Base-by-base conservation (phyloP, 2,329 filamentous ascomycete species). In the Aspergillus felis region DNA sequence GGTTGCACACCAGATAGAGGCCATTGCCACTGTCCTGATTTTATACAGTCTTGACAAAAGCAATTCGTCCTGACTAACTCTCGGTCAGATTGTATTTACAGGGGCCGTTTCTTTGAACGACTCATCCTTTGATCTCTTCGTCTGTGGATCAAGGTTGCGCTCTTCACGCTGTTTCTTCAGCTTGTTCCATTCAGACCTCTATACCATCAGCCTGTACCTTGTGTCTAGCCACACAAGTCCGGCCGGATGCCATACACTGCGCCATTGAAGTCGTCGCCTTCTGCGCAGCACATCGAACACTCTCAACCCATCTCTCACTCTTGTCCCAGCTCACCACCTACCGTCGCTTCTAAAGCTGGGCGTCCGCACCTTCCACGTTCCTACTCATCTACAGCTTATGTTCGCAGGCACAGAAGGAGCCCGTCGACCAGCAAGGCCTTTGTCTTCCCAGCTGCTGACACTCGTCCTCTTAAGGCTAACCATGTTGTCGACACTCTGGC, bases 401-500 rank as follows among this genome's bases (percentile, higher is more conserved):
- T 87, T 55, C 82, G 81, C 72, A 84, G 82, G 70, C 84, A 86
- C 67, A 79, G 85, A 54, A 80, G 85, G 54, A 82, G 83, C 57
- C 81, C 84, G 4, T 85, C 83, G 8, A 71, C 77, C 57, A 69
- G 71, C 58, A 75, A 75, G 61, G 57, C 69, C 32, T 62, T 68
- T 28, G 63, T 63, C 44, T 63, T 65, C 66, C 73, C 68, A 61
- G 67, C 57, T 60, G 69, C 60, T 63, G 68, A 71, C 65, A 62
- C 58, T 42, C 46, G 42, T 22, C 22, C 53, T 20, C 53, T 59
- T n/a, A 62, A 64, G 22, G 28, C 64, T 41, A 62, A 61, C 28
- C 58, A 65, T 61, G 65, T 55, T 27, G 61, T 66, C 59, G 73
- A 77, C 67, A 67, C 78, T 55, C 82, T 80, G 70, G 80, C 80